phyloP scores from a whole-genome alignment of 495 filamentous ascomycete species.

The Durotheca rogersii region DNA sequence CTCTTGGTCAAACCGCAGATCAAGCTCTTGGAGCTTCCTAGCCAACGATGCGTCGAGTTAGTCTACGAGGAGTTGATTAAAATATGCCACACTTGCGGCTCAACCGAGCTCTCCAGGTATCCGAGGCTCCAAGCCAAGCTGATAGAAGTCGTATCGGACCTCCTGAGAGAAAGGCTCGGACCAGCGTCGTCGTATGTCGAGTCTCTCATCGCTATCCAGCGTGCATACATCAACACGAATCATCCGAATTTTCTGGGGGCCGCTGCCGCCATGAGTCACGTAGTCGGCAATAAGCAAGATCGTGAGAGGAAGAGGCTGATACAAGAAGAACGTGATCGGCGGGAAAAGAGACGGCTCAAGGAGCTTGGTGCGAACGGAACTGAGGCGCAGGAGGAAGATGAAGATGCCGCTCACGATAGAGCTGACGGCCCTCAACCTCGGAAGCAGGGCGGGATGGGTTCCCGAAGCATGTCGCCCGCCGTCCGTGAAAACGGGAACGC shows the following conservation, averaged over 20 bases:
- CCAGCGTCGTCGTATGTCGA: conserved; percentile 90
- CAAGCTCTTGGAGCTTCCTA: conserved; percentile 91
- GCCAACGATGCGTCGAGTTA: conserved; percentile 93
- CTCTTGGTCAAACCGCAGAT: conserved; percentile 98
- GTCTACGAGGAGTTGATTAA: conserved; percentile 99
- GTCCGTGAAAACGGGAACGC: conserved; percentile 60
- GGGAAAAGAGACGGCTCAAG: conserved; percentile 77
- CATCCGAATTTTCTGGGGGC: conserved; percentile 98
- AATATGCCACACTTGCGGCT: conserved; percentile 98
- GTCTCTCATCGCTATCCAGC: conserved; percentile 93
- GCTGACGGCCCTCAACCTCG: conserved; percentile 47
- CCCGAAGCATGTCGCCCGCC: conserved; percentile 80
- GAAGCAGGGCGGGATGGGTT: conserved; percentile 55
- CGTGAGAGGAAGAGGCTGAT: conserved; percentile 78
- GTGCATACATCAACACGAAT: conserved; percentile 99
- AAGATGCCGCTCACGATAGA: conserved; percentile 62
- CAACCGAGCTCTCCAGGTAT: conserved; percentile 86
- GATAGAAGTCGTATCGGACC: conserved; percentile 96
- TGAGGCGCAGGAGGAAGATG: conserved; percentile 71
- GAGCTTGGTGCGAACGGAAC: conserved; percentile 79
- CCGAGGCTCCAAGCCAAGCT: conserved; percentile 94
- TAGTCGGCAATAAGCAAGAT: conserved; percentile 91
- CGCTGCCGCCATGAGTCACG: conserved; percentile 95
- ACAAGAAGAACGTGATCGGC: conserved; percentile 79
- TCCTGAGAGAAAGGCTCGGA: conserved; percentile 87